These are phyloP conservation scores for Pouteria campechiana DNA, from an alignment of 179 eudicot species.

Conservation along the genomic window DNA sequence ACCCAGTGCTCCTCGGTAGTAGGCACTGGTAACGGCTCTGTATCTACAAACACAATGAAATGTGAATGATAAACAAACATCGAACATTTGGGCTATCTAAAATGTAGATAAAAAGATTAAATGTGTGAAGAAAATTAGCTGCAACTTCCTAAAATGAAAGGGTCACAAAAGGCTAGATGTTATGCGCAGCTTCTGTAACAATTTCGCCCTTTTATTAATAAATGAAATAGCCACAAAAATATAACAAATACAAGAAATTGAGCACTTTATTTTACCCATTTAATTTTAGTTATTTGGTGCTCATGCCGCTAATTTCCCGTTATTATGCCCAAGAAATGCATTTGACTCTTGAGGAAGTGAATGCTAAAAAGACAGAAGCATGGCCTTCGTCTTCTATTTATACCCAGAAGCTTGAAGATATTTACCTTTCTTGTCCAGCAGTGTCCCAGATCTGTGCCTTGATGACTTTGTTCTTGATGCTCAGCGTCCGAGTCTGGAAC, in stretches of 20 bases:
- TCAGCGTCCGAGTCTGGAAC: conserved; percentile 71
- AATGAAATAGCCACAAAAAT: too few relatives aligned
- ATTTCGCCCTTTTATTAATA: background rate
- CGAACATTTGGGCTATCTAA: too few relatives aligned
- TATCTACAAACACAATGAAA: conserved; percentile 42
- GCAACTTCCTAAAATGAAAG: too few relatives aligned
- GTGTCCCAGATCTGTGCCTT: conserved; percentile 99
- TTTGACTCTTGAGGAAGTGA: background rate
- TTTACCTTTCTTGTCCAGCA: conserved; percentile 81
- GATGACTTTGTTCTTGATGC: conserved; percentile 49
- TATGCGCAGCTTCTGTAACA: too few relatives aligned
- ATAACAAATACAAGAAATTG: background rate
- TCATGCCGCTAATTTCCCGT: background rate
- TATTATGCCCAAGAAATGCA: background rate
- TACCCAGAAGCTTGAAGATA: too few relatives aligned
- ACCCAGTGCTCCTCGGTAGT: conserved; percentile 87
- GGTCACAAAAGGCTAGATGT: too few relatives aligned
- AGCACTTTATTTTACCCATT: background rate
- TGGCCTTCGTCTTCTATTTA: too few relatives aligned
- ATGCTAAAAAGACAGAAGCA: background rate
- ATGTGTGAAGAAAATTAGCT: too few relatives aligned
- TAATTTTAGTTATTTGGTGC: background rate
- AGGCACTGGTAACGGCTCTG: conserved; percentile 90
- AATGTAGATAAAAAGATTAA: too few relatives aligned
- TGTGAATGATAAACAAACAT: too few relatives aligned